phyloP scores from a whole-genome alignment of 768 basidiomycete genomes.

The Serpula lacrymans region DNA sequence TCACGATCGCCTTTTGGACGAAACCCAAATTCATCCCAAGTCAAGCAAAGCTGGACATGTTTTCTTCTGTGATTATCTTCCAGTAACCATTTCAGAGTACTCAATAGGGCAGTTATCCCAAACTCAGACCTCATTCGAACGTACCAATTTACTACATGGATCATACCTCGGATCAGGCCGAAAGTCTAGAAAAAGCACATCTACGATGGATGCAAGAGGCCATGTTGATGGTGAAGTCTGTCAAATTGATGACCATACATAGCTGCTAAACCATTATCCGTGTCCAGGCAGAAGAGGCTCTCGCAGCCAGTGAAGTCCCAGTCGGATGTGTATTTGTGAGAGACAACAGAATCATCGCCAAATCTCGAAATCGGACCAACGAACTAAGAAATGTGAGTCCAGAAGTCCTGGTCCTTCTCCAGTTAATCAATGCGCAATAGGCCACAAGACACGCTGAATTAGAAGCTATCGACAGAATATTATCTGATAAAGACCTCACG shows the following conservation, averaged over 20 bases:
- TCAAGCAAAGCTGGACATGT: too few relatives aligned
- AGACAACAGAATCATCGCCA: conserved; percentile 71
- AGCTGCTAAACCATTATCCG: conserved; percentile 9
- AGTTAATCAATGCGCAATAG: conserved; percentile 37
- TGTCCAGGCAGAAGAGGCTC: conserved; percentile 79
- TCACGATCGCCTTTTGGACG: too few relatives aligned
- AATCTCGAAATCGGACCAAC: conserved; percentile 91
- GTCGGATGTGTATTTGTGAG: conserved; percentile 96
- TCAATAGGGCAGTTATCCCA: too few relatives aligned
- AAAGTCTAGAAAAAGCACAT: conserved; percentile 24
- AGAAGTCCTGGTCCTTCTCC: conserved; percentile 1
- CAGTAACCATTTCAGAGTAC: too few relatives aligned
- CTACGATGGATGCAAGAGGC: conserved; percentile 81
- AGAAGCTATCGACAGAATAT: conserved; percentile 89
- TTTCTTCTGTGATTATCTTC: too few relatives aligned
- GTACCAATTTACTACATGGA: too few relatives aligned
- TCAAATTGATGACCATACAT: conserved; percentile 4
- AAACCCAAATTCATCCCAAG: too few relatives aligned
- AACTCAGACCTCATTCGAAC: too few relatives aligned
- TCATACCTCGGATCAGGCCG: conserved; percentile 6
- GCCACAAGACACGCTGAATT: conserved; percentile 97
- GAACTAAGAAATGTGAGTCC: conserved; percentile 80
- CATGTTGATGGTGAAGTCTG: conserved; percentile 65
- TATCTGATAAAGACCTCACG: conserved; percentile 59
- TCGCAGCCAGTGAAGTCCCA: conserved; percentile 84